Conservation (phyloP, 1,284 basidiomycete species). For the Ceratobasidium sp. region DNA sequence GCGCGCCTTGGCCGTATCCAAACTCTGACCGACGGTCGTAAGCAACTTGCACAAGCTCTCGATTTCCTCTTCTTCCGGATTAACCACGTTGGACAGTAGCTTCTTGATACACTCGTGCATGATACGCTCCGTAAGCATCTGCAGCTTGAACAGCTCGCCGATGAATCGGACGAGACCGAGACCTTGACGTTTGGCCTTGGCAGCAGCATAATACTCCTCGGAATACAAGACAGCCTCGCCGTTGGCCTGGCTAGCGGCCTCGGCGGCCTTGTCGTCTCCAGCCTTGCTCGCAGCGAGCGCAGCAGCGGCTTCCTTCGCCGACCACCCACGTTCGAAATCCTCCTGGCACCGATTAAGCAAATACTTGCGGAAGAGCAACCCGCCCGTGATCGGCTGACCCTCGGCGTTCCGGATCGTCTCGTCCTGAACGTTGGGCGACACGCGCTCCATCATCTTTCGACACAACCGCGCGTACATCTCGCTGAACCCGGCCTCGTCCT, state of each 20-base stretch:
- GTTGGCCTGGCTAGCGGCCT: conserved; percentile 61
- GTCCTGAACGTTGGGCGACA: conserved; percentile 88
- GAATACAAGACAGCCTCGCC: conserved; percentile 82
- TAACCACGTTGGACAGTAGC: no score
- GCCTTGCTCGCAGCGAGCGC: conserved; percentile 63
- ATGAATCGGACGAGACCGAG: conserved; percentile 98
- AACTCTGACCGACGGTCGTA: conserved; percentile 85
- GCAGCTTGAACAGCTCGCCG: conserved; percentile 96
- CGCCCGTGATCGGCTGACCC: conserved; percentile 79
- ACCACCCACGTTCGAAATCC: conserved; percentile 73
- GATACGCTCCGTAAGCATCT: conserved; percentile 93
- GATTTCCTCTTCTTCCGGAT: no score
- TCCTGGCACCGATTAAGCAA: conserved; percentile 72
- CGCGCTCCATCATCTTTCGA: conserved; percentile 91
- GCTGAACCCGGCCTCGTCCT: conserved; percentile 94
- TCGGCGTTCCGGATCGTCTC: conserved; percentile 82
- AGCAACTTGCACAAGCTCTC: conserved; percentile 95
- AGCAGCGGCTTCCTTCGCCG: conserved; percentile 64
- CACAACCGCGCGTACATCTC: conserved; percentile 98
- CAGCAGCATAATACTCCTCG: conserved; percentile 96
- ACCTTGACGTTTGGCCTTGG: conserved; percentile 97
- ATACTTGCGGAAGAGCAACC: conserved; percentile 78
- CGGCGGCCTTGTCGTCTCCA: conserved; percentile 66
- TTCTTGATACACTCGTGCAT: conserved; percentile 80
- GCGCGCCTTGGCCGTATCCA: conserved; percentile 84